Conservation (phyloP, 2,329 filamentous ascomycete genomes). For the Paraconiothyrium brasiliense region DNA sequence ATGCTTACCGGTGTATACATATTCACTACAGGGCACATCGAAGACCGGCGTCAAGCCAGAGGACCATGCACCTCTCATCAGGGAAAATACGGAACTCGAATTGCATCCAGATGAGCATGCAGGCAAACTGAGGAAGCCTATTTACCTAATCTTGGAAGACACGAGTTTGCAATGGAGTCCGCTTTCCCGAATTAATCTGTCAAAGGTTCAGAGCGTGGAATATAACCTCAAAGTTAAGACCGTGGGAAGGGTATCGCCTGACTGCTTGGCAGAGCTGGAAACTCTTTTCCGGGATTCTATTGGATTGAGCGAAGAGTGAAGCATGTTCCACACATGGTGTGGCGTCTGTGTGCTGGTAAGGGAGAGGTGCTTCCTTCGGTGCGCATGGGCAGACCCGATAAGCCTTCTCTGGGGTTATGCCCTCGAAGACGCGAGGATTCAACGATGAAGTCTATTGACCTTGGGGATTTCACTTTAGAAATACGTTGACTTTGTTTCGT, state of each 20-base stretch:
- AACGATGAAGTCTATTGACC: no score
- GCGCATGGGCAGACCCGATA: no score
- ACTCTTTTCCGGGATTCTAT: not conserved
- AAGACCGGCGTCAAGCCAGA: constrained; percentile 2
- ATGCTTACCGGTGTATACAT: constrained; percentile 5
- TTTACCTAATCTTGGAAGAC: constrained; percentile 1
- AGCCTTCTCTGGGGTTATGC: no score
- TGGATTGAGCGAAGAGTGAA: constrained; percentile 2
- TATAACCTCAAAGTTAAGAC: constrained; percentile 4
- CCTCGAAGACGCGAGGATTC: no score
- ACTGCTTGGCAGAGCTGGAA: constrained; percentile 2
- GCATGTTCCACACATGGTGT: not conserved
- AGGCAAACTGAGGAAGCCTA: not conserved
- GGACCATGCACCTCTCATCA: constrained; percentile 2
- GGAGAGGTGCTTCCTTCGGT: no score
- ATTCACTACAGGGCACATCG: constrained; percentile 9
- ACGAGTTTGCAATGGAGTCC: constrained; percentile 3
- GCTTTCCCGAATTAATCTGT: constrained; percentile 2
- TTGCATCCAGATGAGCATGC: constrained; percentile 2
- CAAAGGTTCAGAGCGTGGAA: constrained; percentile 1
- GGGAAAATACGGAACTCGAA: not conserved
- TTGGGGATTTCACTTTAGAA: no score
- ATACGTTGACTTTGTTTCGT: no score
- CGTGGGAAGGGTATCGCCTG: constrained; percentile 6
- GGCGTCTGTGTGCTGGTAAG: not conserved